Base-by-base conservation (phyloP, 2,329 filamentous ascomycete species). In the Leptographium wingfieldii region DNA sequence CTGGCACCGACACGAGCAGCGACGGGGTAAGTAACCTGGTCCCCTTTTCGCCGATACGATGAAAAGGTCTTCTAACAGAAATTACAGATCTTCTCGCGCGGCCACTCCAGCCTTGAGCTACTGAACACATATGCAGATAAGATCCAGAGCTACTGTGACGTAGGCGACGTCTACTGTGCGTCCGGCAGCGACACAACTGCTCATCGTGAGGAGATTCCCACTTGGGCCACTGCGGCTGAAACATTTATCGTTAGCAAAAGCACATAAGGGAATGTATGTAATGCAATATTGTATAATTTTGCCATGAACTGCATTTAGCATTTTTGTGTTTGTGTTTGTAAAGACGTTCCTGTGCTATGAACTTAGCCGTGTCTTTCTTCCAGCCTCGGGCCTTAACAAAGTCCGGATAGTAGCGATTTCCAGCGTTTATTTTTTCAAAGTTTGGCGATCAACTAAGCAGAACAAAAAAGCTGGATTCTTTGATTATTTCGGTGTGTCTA, bases 101-200 rank as follows among this genome's bases (percentile, higher is more conserved):
- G 52, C 3, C 59, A 64, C 51, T 48, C 60, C 19, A 57, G 40
- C 38, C 59, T 60, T 11, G 56, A 63, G 6, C 60, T 63, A 33
- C 68, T 67, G 57, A 64, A 65, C 57, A 56, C 63, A 6, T 66
- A 65, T 53, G 60, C 63, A 11, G 58, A 59, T 40, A 56, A 60
- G 16, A 69, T 69, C 55, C 62, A 64, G 48, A 66, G 64, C 52
- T 69, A 65, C 61, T 69, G 68, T 56, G 65, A 69, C 56, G 59
- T 60, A 0, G 66, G 65, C 51, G 68, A 69, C 52, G 62, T 66
- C 2, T 69, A 67, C 57, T 69, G 68, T 61, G 66, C 67, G 40
- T 53, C 49, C 1, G 68, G 68, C 27, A 58, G 57, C 48, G 60
- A 63, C 46, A 53, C 59, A 19, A 49, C 53, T 2, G 62, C 62